phyloP scores from a whole-genome alignment of 1,284 basidiomycete species.

The Boletus smithii region DNA sequence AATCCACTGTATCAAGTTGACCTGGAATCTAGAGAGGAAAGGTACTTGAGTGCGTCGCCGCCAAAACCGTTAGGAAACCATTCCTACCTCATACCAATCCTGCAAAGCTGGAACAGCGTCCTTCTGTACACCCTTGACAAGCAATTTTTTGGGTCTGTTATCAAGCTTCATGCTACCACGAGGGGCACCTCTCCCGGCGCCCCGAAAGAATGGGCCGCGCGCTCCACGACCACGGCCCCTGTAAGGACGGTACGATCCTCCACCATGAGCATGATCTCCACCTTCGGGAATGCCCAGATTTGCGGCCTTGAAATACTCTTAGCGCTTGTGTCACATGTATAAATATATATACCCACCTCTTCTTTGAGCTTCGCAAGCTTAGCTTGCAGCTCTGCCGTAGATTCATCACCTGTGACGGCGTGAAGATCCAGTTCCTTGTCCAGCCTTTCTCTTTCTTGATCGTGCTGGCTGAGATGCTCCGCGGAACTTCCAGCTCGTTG shows the following conservation, averaged over 20 bases:
- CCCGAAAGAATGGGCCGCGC: constrained; percentile 56
- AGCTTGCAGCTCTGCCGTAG: constrained; percentile 70
- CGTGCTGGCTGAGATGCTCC: constrained; percentile 15
- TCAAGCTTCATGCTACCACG: constrained; percentile 82
- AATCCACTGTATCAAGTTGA: constrained; percentile 62
- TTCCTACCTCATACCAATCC: constrained; percentile 78
- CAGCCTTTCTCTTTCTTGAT: constrained; percentile 55
- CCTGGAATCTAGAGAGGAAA: constrained; percentile 51
- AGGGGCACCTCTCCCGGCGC: constrained; percentile 61
- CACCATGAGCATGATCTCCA: constrained; percentile 36
- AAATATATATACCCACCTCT: constrained; percentile 52
- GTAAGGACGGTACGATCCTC: constrained; percentile 58
- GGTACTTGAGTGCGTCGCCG: constrained; percentile 9
- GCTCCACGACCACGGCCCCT: constrained; percentile 70
- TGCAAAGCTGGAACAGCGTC: constrained; percentile 60
- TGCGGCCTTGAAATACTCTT: constrained; percentile 53
- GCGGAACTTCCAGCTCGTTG: constrained; percentile 25
- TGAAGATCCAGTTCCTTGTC: constrained; percentile 76
- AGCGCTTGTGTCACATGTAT: not conserved
- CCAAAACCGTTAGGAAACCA: not conserved
- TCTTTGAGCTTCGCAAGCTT: constrained; percentile 81
- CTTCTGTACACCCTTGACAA: constrained; percentile 64
- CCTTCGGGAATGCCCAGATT: constrained; percentile 70
- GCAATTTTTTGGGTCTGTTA: constrained; percentile 81
- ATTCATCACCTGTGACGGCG: constrained; percentile 47